Percentiles rank a stretch among this genome's conserved stretches.
These are phyloP conservation scores for Ophiostoma himal-ulmi DNA, from an alignment of 2,329 filamentous ascomycete species.

Conservation along the genomic window DNA sequence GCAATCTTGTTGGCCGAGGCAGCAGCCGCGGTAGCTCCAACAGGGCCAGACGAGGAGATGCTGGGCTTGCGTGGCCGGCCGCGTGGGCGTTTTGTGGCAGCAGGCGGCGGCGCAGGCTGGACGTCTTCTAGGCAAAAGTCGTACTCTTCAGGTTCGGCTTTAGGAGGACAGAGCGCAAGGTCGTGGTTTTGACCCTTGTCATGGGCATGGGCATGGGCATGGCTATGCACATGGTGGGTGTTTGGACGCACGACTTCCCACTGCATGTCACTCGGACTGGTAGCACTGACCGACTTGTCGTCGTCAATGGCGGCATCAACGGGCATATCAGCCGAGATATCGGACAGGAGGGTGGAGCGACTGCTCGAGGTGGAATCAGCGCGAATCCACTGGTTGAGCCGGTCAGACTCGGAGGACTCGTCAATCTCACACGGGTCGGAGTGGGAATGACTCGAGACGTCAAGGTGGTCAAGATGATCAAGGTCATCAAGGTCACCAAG, in stretches of 20 bases:
- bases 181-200: neutral
- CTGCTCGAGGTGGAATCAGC: constrained; percentile 29
- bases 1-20: constrained; percentile 59
- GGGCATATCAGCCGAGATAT: constrained; percentile 35
- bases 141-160: constrained; percentile 48
- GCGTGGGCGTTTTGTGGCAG: constrained; percentile 55
- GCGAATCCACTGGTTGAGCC: constrained; percentile 36
- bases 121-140: constrained; percentile 50
- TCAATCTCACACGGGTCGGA: neutral
- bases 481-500: neutral
- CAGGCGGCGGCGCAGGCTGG: constrained; percentile 40
- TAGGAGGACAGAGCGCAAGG: neutral
- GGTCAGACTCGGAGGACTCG: constrained; percentile 32
- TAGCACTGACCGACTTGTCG: constrained; percentile 15
- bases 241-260: constrained; percentile 40
- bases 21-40: constrained; percentile 44
- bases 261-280: constrained; percentile 30
- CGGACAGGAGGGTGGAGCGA: constrained; percentile 33
- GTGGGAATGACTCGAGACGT: constrained; percentile 29
- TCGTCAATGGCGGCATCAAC: constrained; percentile 26
- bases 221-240: constrained; percentile 32
- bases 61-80: constrained; percentile 81
- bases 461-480: constrained; percentile 21
- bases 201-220: neutral
- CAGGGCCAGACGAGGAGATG: constrained; percentile 49